phyloP scores from a whole-genome alignment of 768 basidiomycete genomes.

The Lactarius hengduanensis region DNA sequence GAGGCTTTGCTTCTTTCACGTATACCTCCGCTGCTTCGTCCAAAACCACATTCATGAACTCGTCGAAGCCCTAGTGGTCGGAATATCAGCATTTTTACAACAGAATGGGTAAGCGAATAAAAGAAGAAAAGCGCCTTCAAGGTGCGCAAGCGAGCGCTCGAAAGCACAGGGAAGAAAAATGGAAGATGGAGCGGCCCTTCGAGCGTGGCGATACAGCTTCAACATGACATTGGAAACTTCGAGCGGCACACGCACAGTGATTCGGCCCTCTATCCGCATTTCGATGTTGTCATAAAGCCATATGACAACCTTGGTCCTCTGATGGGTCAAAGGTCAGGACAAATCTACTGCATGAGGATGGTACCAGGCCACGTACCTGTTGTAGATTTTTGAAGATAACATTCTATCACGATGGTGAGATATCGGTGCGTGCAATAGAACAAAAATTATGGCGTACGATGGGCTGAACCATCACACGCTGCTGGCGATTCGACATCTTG shows the following conservation, averaged over 20 bases:
- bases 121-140: constrained; percentile 19
- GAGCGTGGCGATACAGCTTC: constrained; percentile 38
- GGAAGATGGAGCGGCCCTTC: constrained; percentile 36
- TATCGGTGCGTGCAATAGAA: constrained; percentile 21
- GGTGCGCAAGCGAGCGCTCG: neutral
- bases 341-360: constrained; percentile 18
- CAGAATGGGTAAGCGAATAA: neutral
- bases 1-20: constrained; percentile 84
- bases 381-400: constrained; percentile 98
- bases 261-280: constrained; percentile 93
- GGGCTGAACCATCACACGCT: constrained; percentile 99
- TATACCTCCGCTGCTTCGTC: constrained; percentile 93
- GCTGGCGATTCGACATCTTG: constrained; percentile 88
- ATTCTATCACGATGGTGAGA: constrained; percentile 52
- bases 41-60: constrained; percentile 98
- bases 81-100: constrained; percentile 20
- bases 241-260: constrained; percentile 69
- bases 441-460: constrained; percentile 64
- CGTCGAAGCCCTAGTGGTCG: constrained; percentile 84
- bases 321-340: constrained; percentile 19
- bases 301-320: constrained; percentile 84
- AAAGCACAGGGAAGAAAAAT: neutral
- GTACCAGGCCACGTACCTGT: constrained; percentile 47
- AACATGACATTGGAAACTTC: constrained; percentile 39
- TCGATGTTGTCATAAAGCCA: constrained; percentile 98